A percentile compares a stretch with the other conserved stretches of the same genome.
Evolutionary conservation across 2,329 filamentous ascomycete species (phyloP).

Genomic region (Paecilomyces sp.): DNA sequence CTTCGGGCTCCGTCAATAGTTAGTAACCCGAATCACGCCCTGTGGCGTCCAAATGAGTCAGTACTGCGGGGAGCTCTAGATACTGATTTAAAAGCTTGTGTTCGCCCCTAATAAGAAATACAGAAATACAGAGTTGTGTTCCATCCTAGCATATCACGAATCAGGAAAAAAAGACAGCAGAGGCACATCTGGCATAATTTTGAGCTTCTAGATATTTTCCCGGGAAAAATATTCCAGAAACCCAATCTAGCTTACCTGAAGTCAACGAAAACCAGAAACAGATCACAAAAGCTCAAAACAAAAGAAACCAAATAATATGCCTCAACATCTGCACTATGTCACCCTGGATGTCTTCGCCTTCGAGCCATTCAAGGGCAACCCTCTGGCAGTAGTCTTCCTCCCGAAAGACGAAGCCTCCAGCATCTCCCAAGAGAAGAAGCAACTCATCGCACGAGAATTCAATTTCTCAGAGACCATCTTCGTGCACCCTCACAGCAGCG

Average conservation of each 20-base stretch:
- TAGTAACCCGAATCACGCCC: neutral
- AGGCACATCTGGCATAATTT: neutral
- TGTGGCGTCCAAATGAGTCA: neutral
- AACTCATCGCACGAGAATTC: slow-evolving; percentile 50
- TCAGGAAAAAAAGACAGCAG: neutral
- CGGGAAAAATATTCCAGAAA: too few species aligned
- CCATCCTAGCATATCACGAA: neutral
- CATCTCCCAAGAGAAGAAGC: slow-evolving; percentile 43
- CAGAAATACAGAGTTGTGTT: neutral
- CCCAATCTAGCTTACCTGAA: too few species aligned
- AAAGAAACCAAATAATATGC: slow-evolving; percentile 10
- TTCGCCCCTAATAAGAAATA: neutral
- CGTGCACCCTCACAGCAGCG: slow-evolving; percentile 28
- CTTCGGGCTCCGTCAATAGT: neutral
- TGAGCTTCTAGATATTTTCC: neutral
- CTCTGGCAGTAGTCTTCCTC: slow-evolving; percentile 49
- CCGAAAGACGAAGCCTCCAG: slow-evolving; percentile 19
- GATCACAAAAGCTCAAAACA: neutral
- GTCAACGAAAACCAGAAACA: neutral
- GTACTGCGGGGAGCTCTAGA: neutral
- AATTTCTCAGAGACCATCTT: slow-evolving; percentile 54
- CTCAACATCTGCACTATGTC: slow-evolving; percentile 22
- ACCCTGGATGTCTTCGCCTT: slow-evolving; percentile 39
- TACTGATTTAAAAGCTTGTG: neutral
- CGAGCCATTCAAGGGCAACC: slow-evolving; percentile 43